Conservation (phyloP, 202 grass and related monocot species). For the Saccharum hybrid region DNA sequence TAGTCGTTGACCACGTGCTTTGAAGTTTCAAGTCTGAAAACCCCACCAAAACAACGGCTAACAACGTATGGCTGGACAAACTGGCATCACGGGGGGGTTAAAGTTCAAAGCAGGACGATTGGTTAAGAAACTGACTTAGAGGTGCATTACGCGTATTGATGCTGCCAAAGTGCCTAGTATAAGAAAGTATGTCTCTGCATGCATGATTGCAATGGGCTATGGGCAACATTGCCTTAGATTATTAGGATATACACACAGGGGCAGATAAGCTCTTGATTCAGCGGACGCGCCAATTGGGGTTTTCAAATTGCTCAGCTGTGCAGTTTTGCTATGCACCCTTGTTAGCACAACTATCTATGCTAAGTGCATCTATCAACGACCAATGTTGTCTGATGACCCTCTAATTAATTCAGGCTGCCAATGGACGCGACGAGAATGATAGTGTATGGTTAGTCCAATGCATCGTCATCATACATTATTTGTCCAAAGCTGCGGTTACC, state of each 20-base stretch:
- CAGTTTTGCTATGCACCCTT: not conserved
- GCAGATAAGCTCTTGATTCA: not conserved
- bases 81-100: not conserved
- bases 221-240: too few species aligned
- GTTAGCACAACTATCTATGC: not conserved
- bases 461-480: not conserved
- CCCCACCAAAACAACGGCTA: not conserved
- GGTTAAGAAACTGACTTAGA: not conserved
- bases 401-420: not conserved
- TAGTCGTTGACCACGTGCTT: constrained; percentile 16
- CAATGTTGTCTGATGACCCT: not conserved
- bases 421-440: not conserved
- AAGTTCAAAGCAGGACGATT: too few species aligned
- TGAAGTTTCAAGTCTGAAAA: constrained; percentile 2
- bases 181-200: not conserved
- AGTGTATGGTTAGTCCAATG: not conserved
- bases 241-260: not conserved
- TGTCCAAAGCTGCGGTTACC: too few species aligned
- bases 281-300: not conserved
- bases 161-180: too few species aligned
- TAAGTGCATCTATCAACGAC: not conserved
- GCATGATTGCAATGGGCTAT: too few species aligned
- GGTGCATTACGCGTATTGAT: not conserved
- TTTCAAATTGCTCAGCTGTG: not conserved
- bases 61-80: not conserved